Percentiles rank a stretch among this genome's conserved stretches.
Evolutionary conservation across 2,329 filamentous ascomycete species (phyloP).

Genomic region (Sarocladiaceae sp.): DNA sequence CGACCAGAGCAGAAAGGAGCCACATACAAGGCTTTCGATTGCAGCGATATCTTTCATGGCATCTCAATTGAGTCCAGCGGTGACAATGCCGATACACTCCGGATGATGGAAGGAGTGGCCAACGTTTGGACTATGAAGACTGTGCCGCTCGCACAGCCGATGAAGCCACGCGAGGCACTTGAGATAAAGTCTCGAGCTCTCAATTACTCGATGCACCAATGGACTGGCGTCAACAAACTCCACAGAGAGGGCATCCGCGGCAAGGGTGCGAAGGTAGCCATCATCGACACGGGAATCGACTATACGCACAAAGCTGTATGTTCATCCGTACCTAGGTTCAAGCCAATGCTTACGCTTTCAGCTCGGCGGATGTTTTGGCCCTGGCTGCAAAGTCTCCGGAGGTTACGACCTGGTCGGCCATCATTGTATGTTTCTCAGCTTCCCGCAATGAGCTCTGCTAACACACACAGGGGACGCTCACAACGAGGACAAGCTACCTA

Average conservation of each 20-base stretch:
- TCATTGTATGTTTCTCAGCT: slow-evolving; percentile 20
- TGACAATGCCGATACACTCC: slow-evolving; percentile 28
- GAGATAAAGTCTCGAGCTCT: slow-evolving; percentile 8
- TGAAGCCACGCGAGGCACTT: not conserved
- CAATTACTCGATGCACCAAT: slow-evolving; percentile 32
- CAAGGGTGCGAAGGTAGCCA: slow-evolving; percentile 31
- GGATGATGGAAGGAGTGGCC: slow-evolving; percentile 26
- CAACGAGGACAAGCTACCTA: slow-evolving; percentile 23
- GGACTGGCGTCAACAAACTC: slow-evolving; percentile 34
- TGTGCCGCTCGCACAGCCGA: slow-evolving; percentile 15
- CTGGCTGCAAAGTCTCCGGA: slow-evolving; percentile 32
- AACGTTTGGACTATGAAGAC: slow-evolving; percentile 32
- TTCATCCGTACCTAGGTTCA: not conserved
- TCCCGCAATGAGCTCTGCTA: not conserved
- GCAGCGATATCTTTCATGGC: slow-evolving; percentile 30
- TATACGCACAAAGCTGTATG: slow-evolving; percentile 33
- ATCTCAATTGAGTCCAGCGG: slow-evolving; percentile 26
- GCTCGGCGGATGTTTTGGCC: slow-evolving; percentile 35
- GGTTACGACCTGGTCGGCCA: slow-evolving; percentile 34
- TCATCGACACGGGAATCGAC: slow-evolving; percentile 36
- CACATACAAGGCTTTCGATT: slow-evolving; percentile 26
- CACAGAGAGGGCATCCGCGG: slow-evolving; percentile 33
- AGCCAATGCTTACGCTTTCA: slow-evolving; percentile 14
- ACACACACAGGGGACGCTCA: slow-evolving; percentile 22
- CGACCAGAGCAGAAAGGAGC: slow-evolving; percentile 13